These are phyloP conservation scores for Sporobolomyces phaffii DNA, from an alignment of 768 basidiomycete genomes.

Conservation along the genomic window DNA sequence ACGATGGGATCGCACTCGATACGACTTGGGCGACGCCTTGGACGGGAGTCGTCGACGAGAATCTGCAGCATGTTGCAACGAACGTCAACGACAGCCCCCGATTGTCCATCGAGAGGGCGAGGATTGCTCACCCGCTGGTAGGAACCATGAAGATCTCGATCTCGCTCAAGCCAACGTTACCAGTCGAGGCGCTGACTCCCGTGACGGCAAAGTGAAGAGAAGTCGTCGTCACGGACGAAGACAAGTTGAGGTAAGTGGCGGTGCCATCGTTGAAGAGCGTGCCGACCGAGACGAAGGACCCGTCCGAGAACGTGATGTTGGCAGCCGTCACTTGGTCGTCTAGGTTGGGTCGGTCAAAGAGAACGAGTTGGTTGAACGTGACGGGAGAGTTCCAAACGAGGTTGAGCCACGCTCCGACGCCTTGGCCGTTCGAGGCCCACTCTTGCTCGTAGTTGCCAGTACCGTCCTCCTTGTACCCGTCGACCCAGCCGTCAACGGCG, in stretches of 20 bases:
- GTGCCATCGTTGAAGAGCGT: conserved; percentile 25
- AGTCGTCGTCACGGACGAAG: background rate
- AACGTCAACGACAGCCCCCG: too few species aligned
- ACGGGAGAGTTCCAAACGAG: conserved; percentile 12
- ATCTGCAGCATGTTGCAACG: background rate
- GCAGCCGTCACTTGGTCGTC: conserved; percentile 26
- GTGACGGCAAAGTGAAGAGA: background rate
- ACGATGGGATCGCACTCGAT: background rate
- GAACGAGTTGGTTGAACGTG: conserved; percentile 24
- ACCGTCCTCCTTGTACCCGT: conserved; percentile 28
- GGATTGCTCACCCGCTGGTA: background rate
- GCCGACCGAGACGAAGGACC: conserved; percentile 19
- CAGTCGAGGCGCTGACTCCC: background rate
- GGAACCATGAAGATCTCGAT: conserved; percentile 13
- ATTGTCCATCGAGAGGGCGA: too few species aligned
- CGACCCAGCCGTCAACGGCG: conserved; percentile 28
- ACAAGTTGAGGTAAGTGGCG: conserved; percentile 22
- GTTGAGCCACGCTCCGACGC: conserved; percentile 20
- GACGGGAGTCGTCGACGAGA: conserved; percentile 1
- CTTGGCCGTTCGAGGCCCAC: conserved; percentile 23
- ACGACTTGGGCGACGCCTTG: background rate
- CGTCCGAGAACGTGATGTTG: conserved; percentile 30
- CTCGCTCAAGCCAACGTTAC: conserved; percentile 8
- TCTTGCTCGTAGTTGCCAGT: conserved; percentile 16
- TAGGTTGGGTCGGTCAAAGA: conserved; percentile 35